phyloP scores from a whole-genome alignment of 2,329 filamentous ascomycete genomes.

The Aspergillus tubingensis region DNA sequence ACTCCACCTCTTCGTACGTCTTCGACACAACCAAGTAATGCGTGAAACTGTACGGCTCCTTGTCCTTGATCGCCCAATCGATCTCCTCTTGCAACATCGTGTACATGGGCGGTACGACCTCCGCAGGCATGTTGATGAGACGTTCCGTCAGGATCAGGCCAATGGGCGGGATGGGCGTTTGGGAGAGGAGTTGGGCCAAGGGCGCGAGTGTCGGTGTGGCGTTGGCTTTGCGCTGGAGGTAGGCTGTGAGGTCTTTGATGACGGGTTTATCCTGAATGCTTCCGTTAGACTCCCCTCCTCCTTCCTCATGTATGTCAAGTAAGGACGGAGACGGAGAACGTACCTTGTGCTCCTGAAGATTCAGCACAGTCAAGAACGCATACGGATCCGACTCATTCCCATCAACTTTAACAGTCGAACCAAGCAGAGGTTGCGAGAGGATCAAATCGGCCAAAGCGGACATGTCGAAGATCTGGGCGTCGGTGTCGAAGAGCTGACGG shows the following conservation, averaged over 20 bases:
- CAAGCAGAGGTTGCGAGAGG: constrained; percentile 80
- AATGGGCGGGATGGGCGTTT: constrained; percentile 61
- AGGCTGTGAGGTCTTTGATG: constrained; percentile 69
- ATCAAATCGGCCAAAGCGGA: constrained; percentile 85
- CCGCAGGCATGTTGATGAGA: constrained; percentile 93
- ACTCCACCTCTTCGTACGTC: constrained; percentile 86
- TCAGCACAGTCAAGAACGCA: constrained; percentile 86
- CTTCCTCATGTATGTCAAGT: too few relatives aligned
- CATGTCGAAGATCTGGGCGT: constrained; percentile 81
- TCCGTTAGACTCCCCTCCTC: background rate
- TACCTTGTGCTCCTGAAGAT: constrained; percentile 73
- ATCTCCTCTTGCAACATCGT: constrained; percentile 92
- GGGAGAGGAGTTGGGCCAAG: constrained; percentile 60
- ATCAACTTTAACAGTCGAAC: constrained; percentile 96
- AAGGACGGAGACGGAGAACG: too few relatives aligned
- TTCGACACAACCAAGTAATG: constrained; percentile 92
- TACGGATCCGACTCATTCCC: constrained; percentile 91
- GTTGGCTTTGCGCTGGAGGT: constrained; percentile 62
- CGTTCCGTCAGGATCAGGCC: constrained; percentile 89
- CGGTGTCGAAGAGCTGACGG: constrained; percentile 88
- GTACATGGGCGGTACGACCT: constrained; percentile 92
- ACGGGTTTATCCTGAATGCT: constrained; percentile 63
- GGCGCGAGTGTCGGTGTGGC: constrained; percentile 58
- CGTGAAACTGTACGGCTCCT: constrained; percentile 88
- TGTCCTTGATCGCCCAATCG: constrained; percentile 80